Evolutionary conservation across 2,329 filamentous ascomycete genomes (phyloP).

Genomic region (Epichloe scottii): DNA sequence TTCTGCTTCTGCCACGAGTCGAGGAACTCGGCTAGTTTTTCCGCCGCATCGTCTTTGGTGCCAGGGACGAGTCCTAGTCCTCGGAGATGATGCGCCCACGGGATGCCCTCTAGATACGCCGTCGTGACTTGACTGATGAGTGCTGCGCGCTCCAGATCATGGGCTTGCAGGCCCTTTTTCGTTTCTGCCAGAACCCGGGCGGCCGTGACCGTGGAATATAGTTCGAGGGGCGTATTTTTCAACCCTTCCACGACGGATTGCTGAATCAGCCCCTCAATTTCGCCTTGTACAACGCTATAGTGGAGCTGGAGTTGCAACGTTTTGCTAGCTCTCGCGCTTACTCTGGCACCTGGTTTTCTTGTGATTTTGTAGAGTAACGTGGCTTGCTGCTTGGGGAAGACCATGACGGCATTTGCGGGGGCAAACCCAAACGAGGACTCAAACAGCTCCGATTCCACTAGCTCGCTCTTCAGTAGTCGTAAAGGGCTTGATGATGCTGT

Average conservation of each 20-base stretch:
- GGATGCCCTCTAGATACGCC: slow-evolving; percentile 28
- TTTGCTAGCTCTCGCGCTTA: slow-evolving; percentile 19
- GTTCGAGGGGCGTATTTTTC: slow-evolving; percentile 25
- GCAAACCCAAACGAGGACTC: slow-evolving; percentile 47
- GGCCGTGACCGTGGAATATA: slow-evolving; percentile 35
- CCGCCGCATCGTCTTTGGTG: slow-evolving; percentile 20
- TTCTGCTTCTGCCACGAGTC: slow-evolving; percentile 20
- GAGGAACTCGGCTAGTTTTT: slow-evolving; percentile 17
- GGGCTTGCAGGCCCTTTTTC: slow-evolving; percentile 28
- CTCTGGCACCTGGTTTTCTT: slow-evolving; percentile 33
- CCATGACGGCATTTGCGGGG: slow-evolving; percentile 40
- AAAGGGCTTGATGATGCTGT: slow-evolving; percentile 66
- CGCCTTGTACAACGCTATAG: slow-evolving; percentile 66
- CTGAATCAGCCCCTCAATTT: slow-evolving; percentile 45
- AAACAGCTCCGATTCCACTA: slow-evolving; percentile 59
- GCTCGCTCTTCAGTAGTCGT: slow-evolving; percentile 55
- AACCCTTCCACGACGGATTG: slow-evolving; percentile 29
- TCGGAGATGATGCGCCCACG: slow-evolving; percentile 37
- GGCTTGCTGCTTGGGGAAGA: slow-evolving; percentile 73
- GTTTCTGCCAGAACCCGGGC: slow-evolving; percentile 32
- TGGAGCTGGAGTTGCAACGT: slow-evolving; percentile 57
- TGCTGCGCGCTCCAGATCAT: slow-evolving; percentile 43
- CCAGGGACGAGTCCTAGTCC: slow-evolving; percentile 33
- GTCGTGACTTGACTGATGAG: slow-evolving; percentile 41
- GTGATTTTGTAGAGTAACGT: slow-evolving; percentile 70